Base-by-base conservation (phyloP, 495 filamentous ascomycete genomes). In the Penicillium arizonense region DNA sequence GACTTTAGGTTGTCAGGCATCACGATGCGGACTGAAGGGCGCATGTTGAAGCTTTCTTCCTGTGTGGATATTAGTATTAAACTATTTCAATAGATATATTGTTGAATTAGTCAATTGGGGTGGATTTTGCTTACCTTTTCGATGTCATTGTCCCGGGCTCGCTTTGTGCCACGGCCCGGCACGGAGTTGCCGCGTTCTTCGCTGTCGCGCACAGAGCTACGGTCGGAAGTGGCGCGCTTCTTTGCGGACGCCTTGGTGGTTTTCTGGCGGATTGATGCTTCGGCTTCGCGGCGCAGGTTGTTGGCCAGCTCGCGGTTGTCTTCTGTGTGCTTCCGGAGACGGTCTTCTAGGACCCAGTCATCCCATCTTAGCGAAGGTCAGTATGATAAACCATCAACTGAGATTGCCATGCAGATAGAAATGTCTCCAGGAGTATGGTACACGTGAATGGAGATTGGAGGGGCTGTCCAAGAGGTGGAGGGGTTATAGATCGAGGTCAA, bases 321-420 rank as follows among this genome's bases (percentile, higher is more conserved):
- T 34, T 96, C 90, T 33, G 85, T 96, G 70, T 90, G 86, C 76
- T 97, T 97, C 51, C 93, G 86, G 12, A 98, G 85, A 47, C 94
- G 90, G 68, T 97, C 94, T 68, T 93, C 85, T 8, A 89, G 85
- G 35, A 97, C 94, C 91, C 93, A 97, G 77, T 98, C 94, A 75
- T 98, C 94, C 94, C 94, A 98, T 40, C 88, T 90, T 58, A 14
- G 35, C 39, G 16, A 38, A 57, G 35, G 63, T 65, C 44, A 57
- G 55, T 28, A 47, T 23, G 34, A 20, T 36, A 32, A 8, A 21
- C 13, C n/a, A 39, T 14, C 18, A 11, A 13, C 16, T 20, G 5
- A 37, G n/a, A 24, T 16, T 4, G 11, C 18, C 21, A 9, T 30
- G 12, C 1, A 32, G 2, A 16, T 32, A 5, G 14, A 28, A 9